Evolutionary conservation across 805 yeast genomes (phyloP), one percentile per base, ranked within the genome.

Genomic region (Metschnikowia borealis): DNA sequence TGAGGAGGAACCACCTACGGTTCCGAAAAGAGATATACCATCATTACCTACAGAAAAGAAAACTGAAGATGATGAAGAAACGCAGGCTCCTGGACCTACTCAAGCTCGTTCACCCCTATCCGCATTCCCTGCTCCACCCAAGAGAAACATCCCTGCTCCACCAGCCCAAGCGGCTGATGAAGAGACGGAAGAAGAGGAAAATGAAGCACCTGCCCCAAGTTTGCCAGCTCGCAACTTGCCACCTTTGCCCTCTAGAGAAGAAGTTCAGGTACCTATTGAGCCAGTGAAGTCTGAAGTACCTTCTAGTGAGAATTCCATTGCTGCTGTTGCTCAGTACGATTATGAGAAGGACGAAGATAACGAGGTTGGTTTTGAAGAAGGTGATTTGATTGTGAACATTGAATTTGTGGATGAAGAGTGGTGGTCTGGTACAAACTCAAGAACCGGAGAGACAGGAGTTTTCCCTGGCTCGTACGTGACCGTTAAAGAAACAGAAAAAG

Each of bases 271-370:
- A 36, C 40, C 40, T 23, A 6, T 17, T 20, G 39, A 23, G 10
- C 53, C 49, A 11, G 32, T 34, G 20, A 17, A 18, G 38, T 35
- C 51, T 5, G 26, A 6, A 2, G 37, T 38, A 11, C 26, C 46
- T 11, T 11, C 56, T 18, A 54, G 58, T 17, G 42, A 26, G 32
- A 43, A 14, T 59, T 17, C 61, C 66, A 10, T 66, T 21, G 26
- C 75, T 33, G 99, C 97, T 1, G 65, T 81, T 53, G 98, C 94
- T 5, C 85, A 84, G 62, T 94, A 89, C 65, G 94, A 86, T 53
- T 86, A 85, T 56, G 84, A 74, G 56, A 81, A 82, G 60, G 89
- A 81, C 53, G 95, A 86, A 60, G 91, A 84, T 48, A 85, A 87
- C 59, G 95, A 87, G 64, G 80, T 87, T 46, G 75, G 75, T 0